These are phyloP conservation scores for Perkinsus olseni DNA, from an alignment of 169 alveolate genomes.

Conservation along the genomic window DNA sequence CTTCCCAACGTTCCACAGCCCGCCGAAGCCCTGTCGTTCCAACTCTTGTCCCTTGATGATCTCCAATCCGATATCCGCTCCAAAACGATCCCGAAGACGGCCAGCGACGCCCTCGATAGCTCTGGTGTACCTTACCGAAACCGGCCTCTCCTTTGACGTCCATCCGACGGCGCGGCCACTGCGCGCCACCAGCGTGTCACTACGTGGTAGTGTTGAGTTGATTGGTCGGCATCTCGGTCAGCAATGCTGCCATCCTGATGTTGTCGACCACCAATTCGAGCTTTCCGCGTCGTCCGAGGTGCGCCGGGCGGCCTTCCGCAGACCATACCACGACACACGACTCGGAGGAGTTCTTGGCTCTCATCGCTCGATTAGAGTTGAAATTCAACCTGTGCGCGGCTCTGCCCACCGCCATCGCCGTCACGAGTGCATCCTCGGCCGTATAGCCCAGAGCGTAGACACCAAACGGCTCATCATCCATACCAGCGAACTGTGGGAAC, in stretches of 20 bases:
- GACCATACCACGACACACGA: neutral
- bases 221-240: neutral
- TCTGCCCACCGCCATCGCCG: neutral
- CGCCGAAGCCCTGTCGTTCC: neutral
- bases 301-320: neutral
- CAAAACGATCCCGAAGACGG: neutral
- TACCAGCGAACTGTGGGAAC: neutral
- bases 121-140: neutral
- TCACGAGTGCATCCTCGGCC: neutral
- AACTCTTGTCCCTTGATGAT: neutral
- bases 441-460: neutral
- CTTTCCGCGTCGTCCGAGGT: neutral
- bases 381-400: neutral
- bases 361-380: neutral
- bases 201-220: neutral
- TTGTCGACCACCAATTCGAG: neutral
- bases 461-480: neutral
- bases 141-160: no score
- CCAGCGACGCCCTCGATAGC: neutral
- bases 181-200: neutral
- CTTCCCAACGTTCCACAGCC: neutral
- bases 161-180: no score
- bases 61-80: neutral
- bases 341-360: neutral
- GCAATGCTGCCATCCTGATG: neutral